Percentiles rank a stretch among this genome's conserved stretches.
Evolutionary conservation across 306 rosid genomes (phyloP).

Genomic region (Vigna nakashimae): DNA sequence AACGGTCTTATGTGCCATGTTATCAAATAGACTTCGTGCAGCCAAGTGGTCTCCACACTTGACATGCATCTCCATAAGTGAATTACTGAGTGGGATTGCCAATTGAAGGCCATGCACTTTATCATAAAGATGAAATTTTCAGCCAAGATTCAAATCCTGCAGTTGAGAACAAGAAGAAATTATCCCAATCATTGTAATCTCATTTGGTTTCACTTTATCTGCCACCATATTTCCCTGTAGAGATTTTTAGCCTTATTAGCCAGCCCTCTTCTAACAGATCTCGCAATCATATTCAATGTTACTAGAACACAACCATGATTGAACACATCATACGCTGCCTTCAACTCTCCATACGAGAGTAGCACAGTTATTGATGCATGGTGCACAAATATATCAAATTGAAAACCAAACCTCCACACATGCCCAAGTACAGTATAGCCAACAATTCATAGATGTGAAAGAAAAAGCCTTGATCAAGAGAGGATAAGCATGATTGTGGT

Average conservation of each 20-base stretch:
- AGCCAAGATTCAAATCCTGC: slow-evolving; percentile 66
- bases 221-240: slow-evolving; percentile 60
- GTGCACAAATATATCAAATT: slow-evolving; percentile 66
- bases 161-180: slow-evolving; percentile 70
- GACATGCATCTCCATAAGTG: slow-evolving; percentile 70
- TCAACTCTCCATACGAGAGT: slow-evolving; percentile 62
- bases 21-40: slow-evolving; percentile 60
- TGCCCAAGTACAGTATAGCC: slow-evolving; percentile 27
- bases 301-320: slow-evolving; percentile 65
- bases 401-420: slow-evolving; percentile 68
- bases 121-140: slow-evolving; percentile 12
- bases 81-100: no score
- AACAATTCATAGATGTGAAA: no score
- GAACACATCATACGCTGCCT: slow-evolving; percentile 63
- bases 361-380: slow-evolving; percentile 56
- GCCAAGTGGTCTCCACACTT: slow-evolving; percentile 69
- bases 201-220: slow-evolving; percentile 67
- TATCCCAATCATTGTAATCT: slow-evolving; percentile 76
- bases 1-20: slow-evolving; percentile 63
- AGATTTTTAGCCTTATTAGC: slow-evolving; percentile 51
- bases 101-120: no score
- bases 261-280: slow-evolving; percentile 69
- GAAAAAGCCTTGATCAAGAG: no score
- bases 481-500: no score
- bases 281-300: slow-evolving; percentile 84